Percentiles rank a stretch among this genome's conserved stretches.
Conservation (phyloP, 2,329 filamentous ascomycete genomes). For the Trichoderma oligosporum region DNA sequence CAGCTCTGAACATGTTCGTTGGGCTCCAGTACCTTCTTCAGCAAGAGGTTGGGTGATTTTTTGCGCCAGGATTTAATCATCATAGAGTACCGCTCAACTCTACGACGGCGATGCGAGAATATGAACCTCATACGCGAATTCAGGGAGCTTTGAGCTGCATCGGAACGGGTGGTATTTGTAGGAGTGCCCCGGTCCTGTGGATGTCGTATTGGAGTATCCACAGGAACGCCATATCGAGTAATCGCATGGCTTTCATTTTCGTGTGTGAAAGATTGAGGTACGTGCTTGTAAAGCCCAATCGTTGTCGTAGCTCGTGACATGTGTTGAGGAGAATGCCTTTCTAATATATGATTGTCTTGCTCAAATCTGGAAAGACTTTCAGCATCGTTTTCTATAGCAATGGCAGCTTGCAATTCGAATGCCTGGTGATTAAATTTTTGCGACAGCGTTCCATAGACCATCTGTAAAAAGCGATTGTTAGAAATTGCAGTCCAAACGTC, state of each 20-base stretch:
- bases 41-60: conserved; percentile 25
- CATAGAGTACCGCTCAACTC: not conserved
- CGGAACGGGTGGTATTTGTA: not conserved
- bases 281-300: not conserved
- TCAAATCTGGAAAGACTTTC: not conserved
- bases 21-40: conserved; percentile 25
- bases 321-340: not conserved
- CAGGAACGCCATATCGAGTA: not conserved
- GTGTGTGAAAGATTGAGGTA: not conserved
- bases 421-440: not conserved
- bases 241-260: not conserved
- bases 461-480: conserved; percentile 15
- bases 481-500: not conserved
- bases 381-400: not conserved
- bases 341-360: not conserved
- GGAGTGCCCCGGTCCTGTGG: not conserved
- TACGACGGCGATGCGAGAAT: not conserved
- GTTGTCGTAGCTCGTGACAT: not conserved
- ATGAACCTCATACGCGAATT: not conserved
- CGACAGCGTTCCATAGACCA: not conserved
- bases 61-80: conserved; percentile 3
- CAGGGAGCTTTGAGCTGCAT: not conserved
- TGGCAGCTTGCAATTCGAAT: conserved; percentile 14
- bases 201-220: not conserved
- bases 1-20: conserved; percentile 16